A percentile compares a stretch with the other conserved stretches of the same genome.
Conservation (phyloP, 2,329 filamentous ascomycete genomes). For the Alternaria sp. region DNA sequence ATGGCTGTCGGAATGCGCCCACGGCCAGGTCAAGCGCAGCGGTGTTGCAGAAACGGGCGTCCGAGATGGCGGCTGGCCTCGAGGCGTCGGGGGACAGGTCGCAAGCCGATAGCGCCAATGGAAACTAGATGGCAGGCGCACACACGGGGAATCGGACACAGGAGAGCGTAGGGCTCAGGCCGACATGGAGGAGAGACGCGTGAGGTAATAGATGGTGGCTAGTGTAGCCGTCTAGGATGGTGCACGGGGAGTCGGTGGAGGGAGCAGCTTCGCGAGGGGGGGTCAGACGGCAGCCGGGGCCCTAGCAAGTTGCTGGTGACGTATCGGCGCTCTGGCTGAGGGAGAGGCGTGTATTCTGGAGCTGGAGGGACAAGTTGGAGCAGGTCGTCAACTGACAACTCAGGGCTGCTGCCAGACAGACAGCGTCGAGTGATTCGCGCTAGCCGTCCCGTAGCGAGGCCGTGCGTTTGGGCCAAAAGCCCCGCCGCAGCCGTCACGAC, state of each 20-base stretch:
- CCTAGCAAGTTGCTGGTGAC: conserved; percentile 26
- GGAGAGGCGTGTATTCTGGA: conserved; percentile 11
- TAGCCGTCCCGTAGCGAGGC: conserved; percentile 26
- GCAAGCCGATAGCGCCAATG: conserved; percentile 39
- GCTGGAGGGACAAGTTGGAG: conserved; percentile 24
- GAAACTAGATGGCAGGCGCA: conserved; percentile 26
- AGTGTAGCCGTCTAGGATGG: conserved; percentile 33
- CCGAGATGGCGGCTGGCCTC: conserved; percentile 29
- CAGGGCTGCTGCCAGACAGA: conserved; percentile 26
- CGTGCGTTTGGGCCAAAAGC: conserved; percentile 19
- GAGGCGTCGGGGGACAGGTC: conserved; percentile 28
- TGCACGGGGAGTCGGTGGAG: conserved; percentile 33
- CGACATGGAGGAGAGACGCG: conserved; percentile 39
- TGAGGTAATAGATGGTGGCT: conserved; percentile 33
- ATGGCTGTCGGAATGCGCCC: conserved; percentile 65
- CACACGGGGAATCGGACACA: conserved; percentile 17
- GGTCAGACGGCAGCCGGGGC: conserved; percentile 28
- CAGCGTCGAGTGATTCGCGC: conserved; percentile 27
- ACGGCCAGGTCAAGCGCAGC: conserved; percentile 38
- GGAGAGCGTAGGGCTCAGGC: conserved; percentile 30
- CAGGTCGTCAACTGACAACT: conserved; percentile 29
- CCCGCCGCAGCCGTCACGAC: conserved; percentile 13
- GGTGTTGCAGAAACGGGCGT: conserved; percentile 35
- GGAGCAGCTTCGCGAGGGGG: conserved; percentile 29
- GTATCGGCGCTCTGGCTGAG: conserved; percentile 17